Base-by-base conservation (phyloP, 2,329 filamentous ascomycete genomes). In the Orbilia oligospora region DNA sequence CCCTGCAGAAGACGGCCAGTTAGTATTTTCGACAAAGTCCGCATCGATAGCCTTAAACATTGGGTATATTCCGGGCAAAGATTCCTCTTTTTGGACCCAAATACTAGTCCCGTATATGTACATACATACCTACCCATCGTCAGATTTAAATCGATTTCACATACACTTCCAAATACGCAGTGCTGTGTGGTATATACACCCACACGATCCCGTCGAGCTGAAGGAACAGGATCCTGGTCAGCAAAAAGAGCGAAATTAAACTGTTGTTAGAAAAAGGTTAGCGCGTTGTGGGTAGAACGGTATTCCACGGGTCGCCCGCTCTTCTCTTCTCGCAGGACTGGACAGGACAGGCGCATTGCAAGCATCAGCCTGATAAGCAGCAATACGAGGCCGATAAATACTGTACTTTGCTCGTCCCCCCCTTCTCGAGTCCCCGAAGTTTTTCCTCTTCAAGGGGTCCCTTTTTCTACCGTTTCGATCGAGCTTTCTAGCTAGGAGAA, bases 351-450 rank as follows among this genome's bases (percentile, higher is more conserved):
- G 56, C 36, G 56, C 56, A 44, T n/a, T 61, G 56, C 56, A 61
- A 36, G 38, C 65, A 68, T 61, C 66, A 69, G 66, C 66, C 66
- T 69, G 66, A 69, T 69, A 69, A 69, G 66, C 66, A 58, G 38
- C 5, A 69, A 69, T 61, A 69, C 66, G 66, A 69, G 38, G 14
- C n/a, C 61, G 61, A 58, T 69, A 58, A 61, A 69, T 58, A 51
- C 66, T 58, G 16, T 56, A 30, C 65, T 55, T 22, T 53, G 41
- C 18, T 51, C 12, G 6, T 12, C 22, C 48, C 30, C 63, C 48
- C 46, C 44, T 38, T 41, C 51, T 55, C 48, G 27, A 22, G 6
- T 10, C 46, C 63, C 53, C 64, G 64, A 67, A 27, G 33, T 41
- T 67, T 53, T 41, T 27, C n/a, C 16, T 51, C 20, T 16, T 14